Evolutionary conservation across 495 filamentous ascomycete genomes (phyloP).

Genomic region (Aspergillus bertholletiae): DNA sequence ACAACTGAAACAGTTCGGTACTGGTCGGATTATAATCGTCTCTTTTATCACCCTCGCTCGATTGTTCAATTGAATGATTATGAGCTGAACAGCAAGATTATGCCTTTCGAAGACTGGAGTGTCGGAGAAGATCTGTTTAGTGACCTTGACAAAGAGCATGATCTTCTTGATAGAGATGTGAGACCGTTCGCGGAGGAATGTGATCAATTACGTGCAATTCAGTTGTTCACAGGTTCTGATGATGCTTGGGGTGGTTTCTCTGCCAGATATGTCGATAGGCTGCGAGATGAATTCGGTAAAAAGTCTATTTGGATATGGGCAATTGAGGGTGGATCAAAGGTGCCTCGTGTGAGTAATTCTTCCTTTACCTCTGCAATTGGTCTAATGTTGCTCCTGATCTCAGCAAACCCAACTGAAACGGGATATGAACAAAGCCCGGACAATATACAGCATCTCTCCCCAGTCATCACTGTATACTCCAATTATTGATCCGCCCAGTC

Average conservation of each 20-base stretch:
- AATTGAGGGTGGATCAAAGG: constrained; percentile 58
- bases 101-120: constrained; percentile 80
- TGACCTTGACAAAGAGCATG: constrained; percentile 77
- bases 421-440: constrained; percentile 66
- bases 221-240: constrained; percentile 73
- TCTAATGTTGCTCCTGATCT: neutral
- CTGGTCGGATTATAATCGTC: constrained; percentile 92
- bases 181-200: constrained; percentile 88
- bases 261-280: constrained; percentile 68
- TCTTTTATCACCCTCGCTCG: constrained; percentile 89
- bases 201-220: constrained; percentile 84
- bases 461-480: constrained; percentile 79
- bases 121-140: constrained; percentile 80
- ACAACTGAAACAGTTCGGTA: constrained; percentile 72
- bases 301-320: constrained; percentile 82
- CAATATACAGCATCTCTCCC: constrained; percentile 61
- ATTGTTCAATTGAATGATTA: constrained; percentile 86
- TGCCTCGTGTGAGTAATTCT: constrained; percentile 51
- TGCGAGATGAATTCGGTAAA: constrained; percentile 91
- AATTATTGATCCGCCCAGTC: constrained; percentile 56
- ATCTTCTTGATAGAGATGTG: constrained; percentile 84
- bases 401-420: constrained; percentile 52
- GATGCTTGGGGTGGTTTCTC: constrained; percentile 95
- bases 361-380: neutral
- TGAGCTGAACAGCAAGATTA: constrained; percentile 68